Evolutionary conservation across 345 rosid genomes (phyloP).

Genomic region (Erucastrum elatum): DNA sequence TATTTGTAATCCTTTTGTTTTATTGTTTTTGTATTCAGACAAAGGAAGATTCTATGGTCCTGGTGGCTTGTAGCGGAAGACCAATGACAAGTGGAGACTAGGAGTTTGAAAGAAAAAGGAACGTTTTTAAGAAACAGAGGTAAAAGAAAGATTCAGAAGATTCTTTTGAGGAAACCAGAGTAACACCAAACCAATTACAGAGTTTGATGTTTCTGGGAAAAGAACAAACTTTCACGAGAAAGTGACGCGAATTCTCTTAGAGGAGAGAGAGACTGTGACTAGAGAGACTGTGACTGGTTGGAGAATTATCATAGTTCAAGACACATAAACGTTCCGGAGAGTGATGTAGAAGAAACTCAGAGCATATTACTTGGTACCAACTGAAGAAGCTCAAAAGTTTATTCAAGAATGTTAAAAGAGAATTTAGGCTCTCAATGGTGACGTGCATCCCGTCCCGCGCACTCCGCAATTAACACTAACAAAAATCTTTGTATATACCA

Average conservation of each 20-base stretch:
- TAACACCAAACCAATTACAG: neutral
- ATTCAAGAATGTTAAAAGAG: neutral
- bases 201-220: conserved; percentile 9
- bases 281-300: conserved; percentile 20
- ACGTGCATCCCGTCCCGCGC: too few species aligned
- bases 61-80: conserved; percentile 39
- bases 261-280: conserved; percentile 37
- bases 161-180: conserved; percentile 4
- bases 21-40: conserved; percentile 6
- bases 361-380: conserved; percentile 31
- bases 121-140: neutral
- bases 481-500: too few species aligned
- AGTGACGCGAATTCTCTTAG: conserved; percentile 43
- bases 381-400: neutral
- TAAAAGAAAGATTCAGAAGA: conserved; percentile 27
- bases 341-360: conserved; percentile 36
- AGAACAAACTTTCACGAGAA: conserved; percentile 7
- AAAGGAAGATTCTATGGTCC: conserved; percentile 37
- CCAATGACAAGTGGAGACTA: conserved; percentile 36
- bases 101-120: neutral
- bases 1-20: conserved; percentile 21
- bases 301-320: conserved; percentile 38
- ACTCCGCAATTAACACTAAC: too few species aligned
- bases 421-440: too few species aligned
- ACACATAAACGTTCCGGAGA: conserved; percentile 17